Percentiles rank a stretch among this genome's conserved stretches.
These are phyloP conservation scores for Monosporascus sp. DNA, from an alignment of 2,329 filamentous ascomycete genomes.

Conservation along the genomic window DNA sequence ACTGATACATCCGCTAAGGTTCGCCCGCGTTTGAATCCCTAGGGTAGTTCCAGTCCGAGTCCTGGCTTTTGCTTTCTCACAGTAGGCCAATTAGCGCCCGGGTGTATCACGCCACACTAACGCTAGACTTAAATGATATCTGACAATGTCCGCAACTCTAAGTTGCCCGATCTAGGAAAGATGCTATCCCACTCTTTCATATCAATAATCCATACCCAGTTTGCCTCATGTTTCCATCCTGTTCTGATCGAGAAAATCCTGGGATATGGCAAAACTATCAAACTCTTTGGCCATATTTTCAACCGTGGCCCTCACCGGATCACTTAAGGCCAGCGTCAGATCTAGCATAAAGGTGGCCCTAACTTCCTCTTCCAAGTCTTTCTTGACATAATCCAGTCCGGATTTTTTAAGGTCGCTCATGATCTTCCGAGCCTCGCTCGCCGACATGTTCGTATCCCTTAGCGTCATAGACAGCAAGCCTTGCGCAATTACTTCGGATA, in stretches of 20 bases:
- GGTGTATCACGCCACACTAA: too few species aligned
- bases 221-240: neutral
- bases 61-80: too few species aligned
- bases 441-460: slow-evolving; percentile 26
- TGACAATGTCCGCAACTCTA: too few species aligned
- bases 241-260: slow-evolving; percentile 24
- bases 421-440: slow-evolving; percentile 23
- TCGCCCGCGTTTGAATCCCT: too few species aligned
- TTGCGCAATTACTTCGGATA: slow-evolving; percentile 29
- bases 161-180: too few species aligned
- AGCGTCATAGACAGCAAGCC: slow-evolving; percentile 33
- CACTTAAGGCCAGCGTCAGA: slow-evolving; percentile 28
- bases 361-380: slow-evolving; percentile 19
- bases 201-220: too few species aligned
- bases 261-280: slow-evolving; percentile 28
- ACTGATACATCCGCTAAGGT: too few species aligned
- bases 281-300: slow-evolving; percentile 30
- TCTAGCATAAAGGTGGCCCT: slow-evolving; percentile 33
- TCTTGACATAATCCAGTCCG: slow-evolving; percentile 10
- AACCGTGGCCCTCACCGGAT: slow-evolving; percentile 28
- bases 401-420: slow-evolving; percentile 24
- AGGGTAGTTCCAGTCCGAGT: too few species aligned
- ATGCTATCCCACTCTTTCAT: too few species aligned
- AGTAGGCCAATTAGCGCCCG: too few species aligned
- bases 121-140: too few species aligned